Percentiles rank a stretch among this genome's conserved stretches.
phyloP scores from a whole-genome alignment of 208 protist genomes.

The Angomonas ambiguus region DNA sequence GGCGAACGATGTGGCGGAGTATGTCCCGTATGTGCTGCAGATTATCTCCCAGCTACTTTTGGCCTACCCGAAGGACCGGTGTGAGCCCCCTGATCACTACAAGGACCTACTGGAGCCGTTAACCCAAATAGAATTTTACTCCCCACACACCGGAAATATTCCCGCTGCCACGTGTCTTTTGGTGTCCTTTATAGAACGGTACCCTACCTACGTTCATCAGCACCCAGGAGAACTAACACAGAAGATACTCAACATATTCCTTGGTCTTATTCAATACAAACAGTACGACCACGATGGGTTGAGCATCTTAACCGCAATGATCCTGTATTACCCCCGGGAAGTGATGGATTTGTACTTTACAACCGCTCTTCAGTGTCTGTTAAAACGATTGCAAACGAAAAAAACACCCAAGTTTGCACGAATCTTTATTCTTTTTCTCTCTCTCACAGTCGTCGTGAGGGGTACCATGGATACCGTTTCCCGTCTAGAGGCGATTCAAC shows the following conservation, averaged over 20 bases:
- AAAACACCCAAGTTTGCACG: conserved; percentile 88
- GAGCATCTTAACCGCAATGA: conserved; percentile 73
- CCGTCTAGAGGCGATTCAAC: conserved; percentile 62
- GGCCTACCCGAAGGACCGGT: conserved; percentile 27
- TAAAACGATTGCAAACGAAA: conserved; percentile 61
- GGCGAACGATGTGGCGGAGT: conserved; percentile 90
- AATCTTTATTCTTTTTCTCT: conserved; percentile 88
- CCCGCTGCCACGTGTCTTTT: conserved; percentile 80
- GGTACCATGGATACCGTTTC: conserved; percentile 56
- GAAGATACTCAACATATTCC: conserved; percentile 58
- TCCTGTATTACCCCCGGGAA: conserved; percentile 67
- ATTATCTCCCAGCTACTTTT: conserved; percentile 94
- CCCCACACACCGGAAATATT: conserved; percentile 57
- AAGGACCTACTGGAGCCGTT: conserved; percentile 57
- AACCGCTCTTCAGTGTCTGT: conserved; percentile 54
- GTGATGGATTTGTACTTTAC: conserved; percentile 55
- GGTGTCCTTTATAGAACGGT: conserved; percentile 63
- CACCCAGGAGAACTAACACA: conserved; percentile 38
- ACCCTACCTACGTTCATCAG: conserved; percentile 60
- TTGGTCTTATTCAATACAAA: conserved; percentile 68
- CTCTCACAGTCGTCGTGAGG: conserved; percentile 54
- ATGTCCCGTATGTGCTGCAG: conserved; percentile 96
- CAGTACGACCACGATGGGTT: conserved; percentile 91
- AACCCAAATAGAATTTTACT: conserved; percentile 53
- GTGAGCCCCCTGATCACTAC: conserved; percentile 51